Base-by-base conservation (phyloP, 768 basidiomycete genomes). In the Asterophora parasitica region DNA sequence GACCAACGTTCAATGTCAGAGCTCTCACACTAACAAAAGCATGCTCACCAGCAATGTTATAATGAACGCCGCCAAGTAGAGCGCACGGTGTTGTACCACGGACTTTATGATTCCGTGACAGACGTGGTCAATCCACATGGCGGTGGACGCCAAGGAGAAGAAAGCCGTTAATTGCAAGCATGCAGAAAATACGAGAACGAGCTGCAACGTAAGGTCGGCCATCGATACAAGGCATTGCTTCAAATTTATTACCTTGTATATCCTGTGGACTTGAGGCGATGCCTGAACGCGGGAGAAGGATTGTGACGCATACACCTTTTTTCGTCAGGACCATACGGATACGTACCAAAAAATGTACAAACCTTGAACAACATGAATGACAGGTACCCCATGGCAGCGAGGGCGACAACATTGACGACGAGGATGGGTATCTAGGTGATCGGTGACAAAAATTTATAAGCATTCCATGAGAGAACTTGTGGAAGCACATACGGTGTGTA, bases 261-360 rank as follows among this genome's bases (percentile, higher is more conserved):
- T 60, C 15, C 68, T 63, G 51, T 70, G 68, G 15, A 81, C 66
- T 36, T 55, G 56, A 3, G 67, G 55, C 8, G 75, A 69, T 13
- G 77, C 71, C 13, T 77, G 78, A 34, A 81, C 75, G 4, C 73
- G 72, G 39, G 67, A 68, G 56, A 80, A 76, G 1, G 73, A 70
- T 51, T 71, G 68, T 3, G 55, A 65, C 11, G 69, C 62, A 53
- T 78, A 81, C 6, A 72, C 63, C 76, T 76, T 37, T 4, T 6
- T 10, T 39, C 19, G 26, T 23, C 46, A 55, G 31, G 9, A 27
- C 39, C 15, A 27, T 12, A 31, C 12, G 8, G 19, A 26, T 26
- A 45, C 31, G 20, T 7, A 27, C 23, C 23, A 33, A 26, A 5
- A 42, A 13, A n/a, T 7, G 0, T 27, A 48, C 62, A 23, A 20